Evolutionary conservation across 768 basidiomycete genomes (phyloP), one percentile per base, ranked within the genome.

Genomic region (Termitomyces sp.): DNA sequence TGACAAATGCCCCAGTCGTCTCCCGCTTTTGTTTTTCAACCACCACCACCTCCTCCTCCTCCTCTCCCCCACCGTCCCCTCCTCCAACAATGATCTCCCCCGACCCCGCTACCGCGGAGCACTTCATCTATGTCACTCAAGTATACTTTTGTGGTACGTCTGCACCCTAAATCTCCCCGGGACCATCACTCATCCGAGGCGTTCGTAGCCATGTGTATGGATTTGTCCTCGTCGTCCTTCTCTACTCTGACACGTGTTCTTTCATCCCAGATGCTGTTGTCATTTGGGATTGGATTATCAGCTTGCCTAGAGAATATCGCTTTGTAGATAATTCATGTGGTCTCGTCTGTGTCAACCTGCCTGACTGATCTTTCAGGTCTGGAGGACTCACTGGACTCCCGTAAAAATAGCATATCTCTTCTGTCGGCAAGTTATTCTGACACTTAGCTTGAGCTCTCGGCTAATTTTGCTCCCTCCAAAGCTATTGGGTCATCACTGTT

Each of bases 281-380:
- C 60, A 72, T 91, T 54, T 92, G 90, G 90, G 90, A 92, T 76
- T 92, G 90, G 90, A 76, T 88, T 68, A 85, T 88, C 67, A 87
- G 87, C 70, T 71, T 91, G 59, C 84, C 86, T 44, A 79, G 88
- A 73, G 90, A 91, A 72, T 91, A 84, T 76, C 81, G 82, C 67
- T 91, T 88, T 73, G 89, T 91, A 72, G 65, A 78, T 73, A 51
- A 55, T 36, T 36, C 54, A 46, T 61, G 47, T 56, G 55, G 55
- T 61, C 58, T 64, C 65, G 51, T 63, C 64, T 66, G 63, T 55
- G 31, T 47, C 16, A 50, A 64, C 62, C 64, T 60, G 69, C 61
- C 63, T 61, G 57, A 61, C 55, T 57, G 53, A 47, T 49, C 55
- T 55, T 61, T 11, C 20, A 91, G 89, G 81, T 91, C 63, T 92